These are phyloP conservation scores for Stephania cephalantha DNA, from an alignment of 164 flowering plant species.

Conservation along the genomic window DNA sequence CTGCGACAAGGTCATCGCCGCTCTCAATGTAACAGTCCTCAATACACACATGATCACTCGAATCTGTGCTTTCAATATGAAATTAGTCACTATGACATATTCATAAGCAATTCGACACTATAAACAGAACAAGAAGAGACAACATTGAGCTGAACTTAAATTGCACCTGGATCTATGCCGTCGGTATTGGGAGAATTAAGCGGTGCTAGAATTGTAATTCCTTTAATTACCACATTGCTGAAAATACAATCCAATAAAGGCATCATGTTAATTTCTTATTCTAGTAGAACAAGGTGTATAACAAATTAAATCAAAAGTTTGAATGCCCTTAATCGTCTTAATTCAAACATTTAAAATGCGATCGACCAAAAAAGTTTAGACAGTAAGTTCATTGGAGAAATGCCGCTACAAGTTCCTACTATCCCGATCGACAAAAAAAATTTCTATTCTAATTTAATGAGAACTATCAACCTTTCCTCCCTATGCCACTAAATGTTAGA, in stretches of 20 bases:
- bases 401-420: no score
- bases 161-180: conserved; percentile 91
- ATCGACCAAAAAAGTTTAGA: no score
- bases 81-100: neutral
- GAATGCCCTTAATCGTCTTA: no score
- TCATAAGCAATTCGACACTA: neutral
- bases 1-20: conserved; percentile 95
- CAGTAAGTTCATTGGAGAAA: no score
- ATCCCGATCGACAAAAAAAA: no score
- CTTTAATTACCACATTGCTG: conserved; percentile 85
- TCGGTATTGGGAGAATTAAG: conserved; percentile 93
- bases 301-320: neutral
- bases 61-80: conserved; percentile 40
- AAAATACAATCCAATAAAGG: conserved; percentile 9
- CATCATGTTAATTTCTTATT: no score
- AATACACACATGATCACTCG: conserved; percentile 77
- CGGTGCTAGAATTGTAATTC: conserved; percentile 91
- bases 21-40: conserved; percentile 98
- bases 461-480: no score
- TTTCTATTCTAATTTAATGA: no score
- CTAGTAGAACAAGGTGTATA: no score
- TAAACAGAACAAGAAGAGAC: neutral
- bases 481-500: neutral
- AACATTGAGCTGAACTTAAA: neutral
- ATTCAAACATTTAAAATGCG: no score